phyloP scores from a whole-genome alignment of 176 grass and related monocot species.

The Typha latifolia region DNA sequence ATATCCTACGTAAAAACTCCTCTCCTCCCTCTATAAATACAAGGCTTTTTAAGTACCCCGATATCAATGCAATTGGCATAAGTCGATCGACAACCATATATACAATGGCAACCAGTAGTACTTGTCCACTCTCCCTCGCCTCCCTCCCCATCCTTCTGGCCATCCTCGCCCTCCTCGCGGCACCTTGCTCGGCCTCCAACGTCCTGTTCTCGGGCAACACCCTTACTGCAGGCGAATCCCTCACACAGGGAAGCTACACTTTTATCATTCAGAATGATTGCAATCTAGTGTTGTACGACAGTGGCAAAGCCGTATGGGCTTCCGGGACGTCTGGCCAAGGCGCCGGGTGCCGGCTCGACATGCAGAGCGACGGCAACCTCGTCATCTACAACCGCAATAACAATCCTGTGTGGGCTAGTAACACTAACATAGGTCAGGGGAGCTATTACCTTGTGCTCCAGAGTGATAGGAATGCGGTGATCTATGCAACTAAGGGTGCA shows the following conservation, averaged over 20 bases:
- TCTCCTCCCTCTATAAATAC: no score
- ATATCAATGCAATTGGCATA: no score
- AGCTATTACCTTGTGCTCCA: constrained; percentile 23
- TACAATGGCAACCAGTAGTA: neutral
- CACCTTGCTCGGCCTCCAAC: constrained; percentile 2
- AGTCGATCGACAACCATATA: no score
- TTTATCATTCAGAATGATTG: constrained; percentile 26
- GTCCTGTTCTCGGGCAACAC: constrained; percentile 1
- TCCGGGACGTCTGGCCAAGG: neutral
- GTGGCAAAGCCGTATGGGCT: constrained; percentile 1
- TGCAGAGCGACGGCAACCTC: constrained; percentile 25
- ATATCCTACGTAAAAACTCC: no score
- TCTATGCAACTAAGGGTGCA: neutral
- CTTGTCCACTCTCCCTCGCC: neutral
- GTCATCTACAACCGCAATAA: constrained; percentile 18
- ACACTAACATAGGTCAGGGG: neutral
- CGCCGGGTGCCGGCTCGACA: neutral
- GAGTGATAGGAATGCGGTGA: constrained; percentile 19
- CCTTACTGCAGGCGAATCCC: constrained; percentile 5
- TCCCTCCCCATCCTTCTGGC: neutral
- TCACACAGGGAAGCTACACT: neutral
- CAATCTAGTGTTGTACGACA: constrained; percentile 30
- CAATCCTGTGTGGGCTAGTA: constrained; percentile 18
- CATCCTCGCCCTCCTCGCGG: neutral
- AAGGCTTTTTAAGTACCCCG: no score